Evolutionary conservation across 208 protist species (phyloP), one percentile per base, ranked within the genome.

Genomic region (Entamoeba invadens): DNA sequence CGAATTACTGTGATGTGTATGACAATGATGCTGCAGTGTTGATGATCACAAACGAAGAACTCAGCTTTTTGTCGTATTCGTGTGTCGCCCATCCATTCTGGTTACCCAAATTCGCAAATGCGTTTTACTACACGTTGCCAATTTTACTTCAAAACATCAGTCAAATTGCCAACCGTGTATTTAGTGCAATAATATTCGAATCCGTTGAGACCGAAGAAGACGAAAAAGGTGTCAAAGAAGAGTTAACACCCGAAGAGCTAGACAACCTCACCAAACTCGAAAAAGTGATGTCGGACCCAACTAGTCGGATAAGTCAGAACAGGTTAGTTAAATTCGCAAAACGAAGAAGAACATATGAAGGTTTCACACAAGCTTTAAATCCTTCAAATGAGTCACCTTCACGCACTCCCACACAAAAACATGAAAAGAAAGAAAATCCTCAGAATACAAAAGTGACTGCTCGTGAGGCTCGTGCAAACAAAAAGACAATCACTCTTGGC

Each of bases 1-100:
- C 92, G 3, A 93, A 93, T 72, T 93, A 93, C 72, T 68, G 44
- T 42, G 92, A 93, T 77, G 42, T 3, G 4, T 93, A 93, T 72
- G 8, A 44, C 4, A 93, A 93, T 72, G n/a, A 93, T 44, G 92
- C 12, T 35, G 92, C 46, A 4, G 46, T 72, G 38, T 38, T 72
- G 25, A 72, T 46, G 44, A 25, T 47, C 47, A 46, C 38, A 35
- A 12, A 92, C 25, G 18, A 45, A 44, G 44, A 44, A 44, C 18
- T 92, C 45, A 44, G 45, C 35, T 45, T 92, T 45, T 46, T 46
- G 45, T 45, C 42, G 38, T 92, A 46, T 12, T 42, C 31, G 8
- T n/a, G 21, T 92, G 45, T 45, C 12, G 45, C 44, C 38, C 91
- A 92, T 50, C 91, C 91, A 1, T 92, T 46, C 25, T 92, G 91